Evolutionary conservation across 2,329 filamentous ascomycete species (phyloP), one percentile per base, ranked within the genome.

Genomic region (Aspergillus floridensis): DNA sequence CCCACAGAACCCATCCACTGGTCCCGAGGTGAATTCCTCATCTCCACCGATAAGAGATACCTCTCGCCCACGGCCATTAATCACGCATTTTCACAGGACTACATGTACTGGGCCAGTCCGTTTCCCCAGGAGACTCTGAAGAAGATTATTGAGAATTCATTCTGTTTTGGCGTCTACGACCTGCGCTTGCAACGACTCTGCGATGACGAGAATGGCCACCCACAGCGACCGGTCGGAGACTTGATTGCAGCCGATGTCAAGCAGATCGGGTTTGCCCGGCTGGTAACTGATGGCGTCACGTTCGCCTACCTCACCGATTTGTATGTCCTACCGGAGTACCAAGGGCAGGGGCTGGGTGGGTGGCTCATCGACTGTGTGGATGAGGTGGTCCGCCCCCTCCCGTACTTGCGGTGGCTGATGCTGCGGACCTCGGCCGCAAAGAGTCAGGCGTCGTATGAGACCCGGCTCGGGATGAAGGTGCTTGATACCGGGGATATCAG

Each of bases 261-360:
- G n/a, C 76, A 81, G 65, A 77, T 89, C 52, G 86, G 86, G 0
- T 80, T 88, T 58, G 82, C 81, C 1, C 80, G 89, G 35, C 72
- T 89, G n/a, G 77, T 91, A 54, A 92, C 88, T 8, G 89, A 92
- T 73, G 82, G 84, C 66, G 81, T 86, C 50, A 88, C 88, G 0
- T 85, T 90, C 65, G 86, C 83, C 35, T 92, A 89, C 66, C 74
- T 89, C 44, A 88, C 88, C 26, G 88, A 91, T 67, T 85, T 90
- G 21, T 91, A 88, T 71, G 78, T 91, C 22, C 71, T 85, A 2
- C 78, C 82, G 0, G 79, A 82, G 44, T 84, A 86, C 66, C 86
- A 88, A 68, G 81, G 83, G 4, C 77, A 80, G 10, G 88, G 88
- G 0, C 77, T 91, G 1, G 88, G 85, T 3, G 82, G 77, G 48